Conservation (phyloP, 306 rosid species). For the Pyrus pyrifolia region DNA sequence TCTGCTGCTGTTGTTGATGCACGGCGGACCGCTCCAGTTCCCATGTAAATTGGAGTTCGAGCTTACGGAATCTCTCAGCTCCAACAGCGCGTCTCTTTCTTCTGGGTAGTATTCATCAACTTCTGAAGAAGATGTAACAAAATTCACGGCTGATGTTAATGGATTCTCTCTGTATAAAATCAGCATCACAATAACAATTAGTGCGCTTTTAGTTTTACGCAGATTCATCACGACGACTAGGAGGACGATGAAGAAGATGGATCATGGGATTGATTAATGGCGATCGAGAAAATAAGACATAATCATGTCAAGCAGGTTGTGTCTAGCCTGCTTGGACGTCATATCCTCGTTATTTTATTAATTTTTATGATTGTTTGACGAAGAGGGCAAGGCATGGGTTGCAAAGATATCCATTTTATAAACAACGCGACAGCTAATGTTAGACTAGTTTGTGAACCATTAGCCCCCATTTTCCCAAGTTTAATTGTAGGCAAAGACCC, state of each 20-base stretch:
- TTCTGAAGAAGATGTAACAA: not conserved
- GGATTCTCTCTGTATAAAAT: conserved; percentile 3
- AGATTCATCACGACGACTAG: conserved; percentile 24
- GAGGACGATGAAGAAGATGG: not conserved
- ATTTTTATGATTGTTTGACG: conserved; percentile 24
- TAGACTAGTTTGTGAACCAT: not conserved
- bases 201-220: not conserved
- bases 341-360: not conserved
- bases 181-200: not conserved
- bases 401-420: conserved; percentile 8
- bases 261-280: not conserved
- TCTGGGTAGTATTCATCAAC: conserved; percentile 26
- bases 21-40: conserved; percentile 78
- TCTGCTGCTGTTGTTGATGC: conserved; percentile 34
- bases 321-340: not conserved
- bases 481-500: not conserved
- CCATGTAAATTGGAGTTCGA: conserved; percentile 42
- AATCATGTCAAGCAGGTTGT: too few relatives aligned
- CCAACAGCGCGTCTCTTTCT: conserved; percentile 55
- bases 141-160: conserved; percentile 1
- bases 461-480: not conserved
- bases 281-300: conserved; percentile 3
- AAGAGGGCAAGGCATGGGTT: conserved; percentile 32
- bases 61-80: conserved; percentile 44
- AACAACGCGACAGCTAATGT: conserved; percentile 28